phyloP scores from a whole-genome alignment of 2,329 filamentous ascomycete genomes.

The Phialocephala subalpina region DNA sequence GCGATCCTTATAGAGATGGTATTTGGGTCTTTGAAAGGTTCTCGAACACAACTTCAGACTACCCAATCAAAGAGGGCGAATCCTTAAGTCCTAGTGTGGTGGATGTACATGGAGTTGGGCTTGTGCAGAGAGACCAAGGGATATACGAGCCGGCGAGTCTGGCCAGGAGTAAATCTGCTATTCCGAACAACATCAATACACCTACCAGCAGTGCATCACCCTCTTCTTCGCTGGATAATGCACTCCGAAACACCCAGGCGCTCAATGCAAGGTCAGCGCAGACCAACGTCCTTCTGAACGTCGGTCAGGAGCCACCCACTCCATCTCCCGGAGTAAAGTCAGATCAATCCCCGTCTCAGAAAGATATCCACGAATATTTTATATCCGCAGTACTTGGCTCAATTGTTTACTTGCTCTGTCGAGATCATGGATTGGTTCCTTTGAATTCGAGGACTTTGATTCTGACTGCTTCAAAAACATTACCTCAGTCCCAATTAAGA shows the following conservation, averaged over 20 bases:
- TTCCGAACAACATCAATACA: constrained; percentile 32
- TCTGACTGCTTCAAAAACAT: constrained; percentile 25
- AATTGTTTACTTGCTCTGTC: constrained; percentile 43
- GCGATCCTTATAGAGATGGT: constrained; percentile 39
- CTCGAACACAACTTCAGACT: constrained; percentile 23
- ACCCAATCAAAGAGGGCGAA: constrained; percentile 18
- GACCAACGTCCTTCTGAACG: constrained; percentile 24
- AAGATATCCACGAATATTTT: constrained; percentile 44
- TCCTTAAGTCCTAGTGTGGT: constrained; percentile 16
- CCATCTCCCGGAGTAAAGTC: constrained; percentile 37
- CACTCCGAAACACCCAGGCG: constrained; percentile 37
- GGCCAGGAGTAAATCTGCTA: constrained; percentile 32
- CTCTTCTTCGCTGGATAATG: constrained; percentile 39
- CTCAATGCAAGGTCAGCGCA: constrained; percentile 39
- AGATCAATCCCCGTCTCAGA: constrained; percentile 31
- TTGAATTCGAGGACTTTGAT: constrained; percentile 46
- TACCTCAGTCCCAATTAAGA: constrained; percentile 4
- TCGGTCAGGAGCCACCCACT: constrained; percentile 35
- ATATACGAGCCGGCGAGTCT: constrained; percentile 42
- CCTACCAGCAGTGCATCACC: constrained; percentile 40
- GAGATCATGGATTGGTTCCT: constrained; percentile 42
- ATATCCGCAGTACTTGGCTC: constrained; percentile 45
- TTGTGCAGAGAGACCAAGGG: constrained; percentile 38
- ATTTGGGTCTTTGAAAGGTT: constrained; percentile 41
- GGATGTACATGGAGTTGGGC: constrained; percentile 33